Evolutionary conservation across 2,329 filamentous ascomycete species (phyloP), one percentile per base, ranked within the genome.

Genomic region (Exophiala lecanii-corni): DNA sequence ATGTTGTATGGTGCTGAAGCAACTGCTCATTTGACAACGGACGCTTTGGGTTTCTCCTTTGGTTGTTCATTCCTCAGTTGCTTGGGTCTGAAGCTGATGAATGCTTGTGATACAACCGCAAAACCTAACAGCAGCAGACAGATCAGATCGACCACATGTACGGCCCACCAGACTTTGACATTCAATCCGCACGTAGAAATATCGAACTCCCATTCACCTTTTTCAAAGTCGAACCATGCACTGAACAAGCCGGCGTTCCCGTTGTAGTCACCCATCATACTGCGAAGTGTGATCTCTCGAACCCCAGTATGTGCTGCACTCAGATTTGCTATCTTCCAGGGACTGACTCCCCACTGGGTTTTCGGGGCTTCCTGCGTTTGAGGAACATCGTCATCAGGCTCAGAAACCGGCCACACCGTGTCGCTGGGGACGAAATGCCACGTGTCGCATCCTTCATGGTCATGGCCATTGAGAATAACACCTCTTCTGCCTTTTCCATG

Each of bases 221-320:
- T 64, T 2, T 74, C 70, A 43, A 76, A 64, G 62, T 97, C 87
- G 59, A 91, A 97, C 91, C 91, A 98, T 1, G 86, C 75, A 49
- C 85, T 92, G 30, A 98, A 66, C 31, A 98, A 71, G 0, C 89
- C 92, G 0, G 89, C 88, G 61, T 96, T 92, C 15, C 92, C 92
- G n/a, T 81, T 83, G 64, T 85, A 98, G 43, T 86, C 86, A 43
- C 92, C 92, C 92, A 98, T 98, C 89, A 98, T 97, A 64, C 88
- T 95, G 46, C 89, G 81, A 2, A 98, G 85, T 0, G 92, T 98
- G 52, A 97, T 80, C 66, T 98, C 92, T 19, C 91, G 75, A 4
- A 96, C 71, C 1, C 84, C 84, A 0, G 84, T 78, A 41, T 54
- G 46, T 15, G 45, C 39, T 5, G 31, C 17, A 10, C 15, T 41